Conservation (phyloP, 805 yeast genomes). For the Metschnikowia cerradonensis region DNA sequence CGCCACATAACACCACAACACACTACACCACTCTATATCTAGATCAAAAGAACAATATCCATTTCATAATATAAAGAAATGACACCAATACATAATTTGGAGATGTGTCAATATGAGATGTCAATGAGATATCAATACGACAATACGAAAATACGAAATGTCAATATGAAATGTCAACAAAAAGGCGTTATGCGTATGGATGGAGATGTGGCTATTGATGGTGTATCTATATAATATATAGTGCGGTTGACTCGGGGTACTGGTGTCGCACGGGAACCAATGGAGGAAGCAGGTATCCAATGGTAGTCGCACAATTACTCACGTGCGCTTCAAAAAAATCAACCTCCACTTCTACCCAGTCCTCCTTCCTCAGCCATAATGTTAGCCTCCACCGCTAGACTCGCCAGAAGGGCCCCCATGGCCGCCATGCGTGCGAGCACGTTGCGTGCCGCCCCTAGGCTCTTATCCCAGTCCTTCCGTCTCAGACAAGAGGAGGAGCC, state of each 20-base stretch:
- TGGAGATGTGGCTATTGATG: too few species aligned
- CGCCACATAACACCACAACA: too few species aligned
- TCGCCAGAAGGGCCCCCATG: slow-evolving; percentile 11
- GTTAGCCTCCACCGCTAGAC: slow-evolving; percentile 16
- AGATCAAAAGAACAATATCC: too few species aligned
- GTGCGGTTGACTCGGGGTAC: slow-evolving; percentile 1
- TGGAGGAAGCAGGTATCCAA: slow-evolving; percentile 8
- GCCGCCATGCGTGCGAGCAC: slow-evolving; percentile 3
- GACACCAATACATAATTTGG: too few species aligned
- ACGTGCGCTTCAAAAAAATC: slow-evolving; percentile 13
- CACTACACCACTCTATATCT: too few species aligned
- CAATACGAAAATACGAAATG: too few species aligned
- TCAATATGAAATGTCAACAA: too few species aligned
- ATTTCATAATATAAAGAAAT: too few species aligned
- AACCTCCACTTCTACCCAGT: slow-evolving; percentile 3
- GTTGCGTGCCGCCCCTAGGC: slow-evolving; percentile 5
- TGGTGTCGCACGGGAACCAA: slow-evolving; percentile 4
- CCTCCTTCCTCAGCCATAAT: slow-evolving; percentile 5
- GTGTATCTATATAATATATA: too few species aligned
- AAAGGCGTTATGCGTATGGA: too few species aligned
- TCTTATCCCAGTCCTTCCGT: slow-evolving; percentile 5
- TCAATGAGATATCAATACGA: too few species aligned
- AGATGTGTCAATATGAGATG: too few species aligned
- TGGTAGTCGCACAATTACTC: slow-evolving; percentile 16
- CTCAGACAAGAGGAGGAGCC: slow-evolving; percentile 23